Evolutionary conservation across 2,329 filamentous ascomycete genomes (phyloP).

Genomic region (Alternaria sp.): DNA sequence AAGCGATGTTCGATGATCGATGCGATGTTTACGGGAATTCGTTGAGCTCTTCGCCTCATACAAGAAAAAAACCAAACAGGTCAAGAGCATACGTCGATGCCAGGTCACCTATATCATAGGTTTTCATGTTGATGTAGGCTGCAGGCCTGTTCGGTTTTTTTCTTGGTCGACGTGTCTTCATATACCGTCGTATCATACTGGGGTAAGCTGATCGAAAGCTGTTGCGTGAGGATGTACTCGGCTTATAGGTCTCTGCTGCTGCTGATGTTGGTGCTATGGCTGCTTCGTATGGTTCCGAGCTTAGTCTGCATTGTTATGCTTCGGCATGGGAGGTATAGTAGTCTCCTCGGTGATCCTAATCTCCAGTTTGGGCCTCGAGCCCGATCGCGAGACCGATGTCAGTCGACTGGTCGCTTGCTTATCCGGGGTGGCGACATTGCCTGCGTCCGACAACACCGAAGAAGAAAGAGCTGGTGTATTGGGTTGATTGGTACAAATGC

Average conservation of each 20-base stretch:
- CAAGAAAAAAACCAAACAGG: background rate
- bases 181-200: constrained; percentile 16
- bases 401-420: background rate
- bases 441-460: background rate
- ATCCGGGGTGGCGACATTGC: background rate
- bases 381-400: constrained; percentile 6
- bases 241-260: background rate
- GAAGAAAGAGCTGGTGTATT: background rate
- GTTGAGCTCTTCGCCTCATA: background rate
- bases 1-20: background rate
- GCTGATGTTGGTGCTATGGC: background rate
- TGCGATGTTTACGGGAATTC: background rate
- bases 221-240: constrained; percentile 17
- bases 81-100: background rate
- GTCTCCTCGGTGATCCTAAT: constrained; percentile 23
- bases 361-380: constrained; percentile 17
- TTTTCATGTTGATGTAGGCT: background rate
- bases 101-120: background rate
- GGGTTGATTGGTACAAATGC: background rate
- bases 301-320: constrained; percentile 7
- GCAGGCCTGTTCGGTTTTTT: background rate
- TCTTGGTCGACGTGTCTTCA: background rate
- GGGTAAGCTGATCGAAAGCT: constrained; percentile 22
- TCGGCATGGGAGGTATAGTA: constrained; percentile 11
- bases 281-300: background rate